Evolutionary conservation across 441 rosid genomes (phyloP).

Genomic region (Lepidium campestre): DNA sequence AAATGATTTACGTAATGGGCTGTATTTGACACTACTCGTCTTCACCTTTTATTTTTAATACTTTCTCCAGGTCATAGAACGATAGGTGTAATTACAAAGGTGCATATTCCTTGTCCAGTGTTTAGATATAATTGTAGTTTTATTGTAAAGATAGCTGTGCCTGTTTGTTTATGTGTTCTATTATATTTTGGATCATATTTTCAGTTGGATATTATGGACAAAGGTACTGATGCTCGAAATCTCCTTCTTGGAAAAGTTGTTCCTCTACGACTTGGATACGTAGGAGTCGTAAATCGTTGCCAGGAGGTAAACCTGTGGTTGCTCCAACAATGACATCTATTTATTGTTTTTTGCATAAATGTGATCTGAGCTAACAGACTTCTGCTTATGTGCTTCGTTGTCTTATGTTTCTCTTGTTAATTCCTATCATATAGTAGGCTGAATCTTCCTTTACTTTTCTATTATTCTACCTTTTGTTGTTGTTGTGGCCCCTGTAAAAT

Average conservation of each 20-base stretch:
- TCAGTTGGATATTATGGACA: slow-evolving; percentile 80
- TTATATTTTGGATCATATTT: not conserved
- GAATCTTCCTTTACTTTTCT: not conserved
- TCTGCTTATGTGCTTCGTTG: not conserved
- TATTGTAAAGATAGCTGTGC: not conserved
- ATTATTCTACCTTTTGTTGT: not conserved
- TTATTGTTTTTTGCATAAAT: not conserved
- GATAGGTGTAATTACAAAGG: slow-evolving; percentile 68
- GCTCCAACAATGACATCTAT: not conserved
- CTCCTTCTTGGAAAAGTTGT: slow-evolving; percentile 57
- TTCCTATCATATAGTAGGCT: not conserved
- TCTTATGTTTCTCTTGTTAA: not conserved
- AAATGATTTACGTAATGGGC: not conserved
- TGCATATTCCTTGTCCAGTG: slow-evolving; percentile 10
- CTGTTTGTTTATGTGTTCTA: not conserved
- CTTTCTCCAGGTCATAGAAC: slow-evolving; percentile 51
- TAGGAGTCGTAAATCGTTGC: slow-evolving; percentile 66
- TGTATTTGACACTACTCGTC: not conserved
- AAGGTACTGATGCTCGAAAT: slow-evolving; percentile 56
- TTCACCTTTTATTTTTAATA: not conserved
- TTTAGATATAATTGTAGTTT: not conserved
- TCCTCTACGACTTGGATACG: slow-evolving; percentile 60
- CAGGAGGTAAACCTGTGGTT: slow-evolving; percentile 42
- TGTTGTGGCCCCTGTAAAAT: not conserved
- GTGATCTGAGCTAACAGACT: not conserved